Evolutionary conservation across 306 rosid genomes (phyloP).

Genomic region (Ormosia semicastrata): DNA sequence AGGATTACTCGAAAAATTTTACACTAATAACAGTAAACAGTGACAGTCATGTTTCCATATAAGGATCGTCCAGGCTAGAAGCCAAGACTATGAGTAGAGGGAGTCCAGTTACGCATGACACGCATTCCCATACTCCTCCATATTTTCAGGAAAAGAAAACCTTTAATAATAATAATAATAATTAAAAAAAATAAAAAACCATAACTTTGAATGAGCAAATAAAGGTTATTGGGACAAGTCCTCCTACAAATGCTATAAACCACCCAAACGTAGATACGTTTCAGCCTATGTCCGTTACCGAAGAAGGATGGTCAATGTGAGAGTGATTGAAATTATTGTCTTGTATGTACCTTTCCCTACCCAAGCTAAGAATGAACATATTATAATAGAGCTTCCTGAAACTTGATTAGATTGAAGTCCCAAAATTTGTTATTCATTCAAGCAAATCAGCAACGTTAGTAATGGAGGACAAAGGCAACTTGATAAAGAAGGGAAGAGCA

Average conservation of each 20-base stretch:
- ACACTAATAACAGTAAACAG: background rate
- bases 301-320: background rate
- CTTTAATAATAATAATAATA: background rate
- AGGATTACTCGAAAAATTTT: background rate
- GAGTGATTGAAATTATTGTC: background rate
- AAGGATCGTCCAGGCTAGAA: background rate
- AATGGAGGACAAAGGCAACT: constrained; percentile 28
- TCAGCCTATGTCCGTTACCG: background rate
- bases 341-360: background rate
- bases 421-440: background rate
- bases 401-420: background rate
- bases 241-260: constrained; percentile 37
- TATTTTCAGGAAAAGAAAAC: constrained; percentile 1
- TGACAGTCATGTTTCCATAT: background rate
- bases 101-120: background rate
- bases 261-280: constrained; percentile 19
- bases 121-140: background rate
- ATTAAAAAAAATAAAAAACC: background rate
- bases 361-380: background rate
- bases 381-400: background rate
- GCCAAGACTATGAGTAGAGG: background rate
- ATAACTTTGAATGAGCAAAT: background rate
- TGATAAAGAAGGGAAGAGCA: constrained; percentile 6
- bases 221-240: background rate
- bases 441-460: background rate